Base-by-base conservation (phyloP, 1,284 basidiomycete genomes). In the Marasmius sp. region DNA sequence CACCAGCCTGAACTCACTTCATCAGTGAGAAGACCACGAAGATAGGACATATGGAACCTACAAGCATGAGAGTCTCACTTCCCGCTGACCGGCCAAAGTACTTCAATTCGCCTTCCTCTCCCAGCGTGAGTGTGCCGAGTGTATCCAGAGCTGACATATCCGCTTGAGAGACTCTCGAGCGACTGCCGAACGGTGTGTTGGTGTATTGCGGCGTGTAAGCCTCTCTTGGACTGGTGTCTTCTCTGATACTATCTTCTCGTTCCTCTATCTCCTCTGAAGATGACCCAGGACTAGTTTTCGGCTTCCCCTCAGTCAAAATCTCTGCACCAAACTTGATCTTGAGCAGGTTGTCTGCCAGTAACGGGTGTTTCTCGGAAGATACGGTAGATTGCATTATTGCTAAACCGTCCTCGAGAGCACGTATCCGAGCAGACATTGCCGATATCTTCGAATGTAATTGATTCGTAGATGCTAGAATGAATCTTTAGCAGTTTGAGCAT, bases 371-470 rank as follows among this genome's bases (percentile, higher is more conserved):
- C 57, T 80, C 75, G 54, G 75, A 72, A 2, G 80, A 79, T 1
- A 78, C 72, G 3, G 74, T 72, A 0, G 78, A 70, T 61, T 83
- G 80, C 6, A 82, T 68, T 45, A 82, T 80, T 1, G 81, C 80
- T 14, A 84, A 71, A 0, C 78, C 81, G 60, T 82, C 81, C 66
- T 83, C 82, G 1, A 83, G 73, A 60, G 81, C 79, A 51, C 79
- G 74, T 52, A 84, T 83, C 11, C 81, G 76, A 64, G 77, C 74
- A 65, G 77, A 78, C 80, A 82, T 81, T 33, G 79, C 75, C n/a
- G 78, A 70, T 38, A 83, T 82, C 67, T 82, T 81, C 55, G 70
- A 72, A 68, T 83, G 82, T 9, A 84, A 73, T 27, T 80, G 76
- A 43, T 80, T 77, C 12, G 81, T 83, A 52, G 79, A 79, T 0